phyloP scores from a whole-genome alignment of 2,329 filamentous ascomycete genomes.

The Sclerotinia subarctica region DNA sequence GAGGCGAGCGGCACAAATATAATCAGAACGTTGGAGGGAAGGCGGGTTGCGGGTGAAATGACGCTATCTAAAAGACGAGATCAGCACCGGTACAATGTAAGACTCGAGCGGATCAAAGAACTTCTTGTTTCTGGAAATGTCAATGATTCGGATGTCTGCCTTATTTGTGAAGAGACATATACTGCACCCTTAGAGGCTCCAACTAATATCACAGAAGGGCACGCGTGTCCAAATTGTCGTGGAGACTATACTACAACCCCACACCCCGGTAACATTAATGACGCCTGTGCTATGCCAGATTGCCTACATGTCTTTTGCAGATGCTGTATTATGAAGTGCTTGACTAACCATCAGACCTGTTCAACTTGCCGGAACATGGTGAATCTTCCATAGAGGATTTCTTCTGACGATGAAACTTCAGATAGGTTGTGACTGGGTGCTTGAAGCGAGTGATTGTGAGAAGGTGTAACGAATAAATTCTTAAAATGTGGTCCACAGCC shows the following conservation, averaged over 20 bases:
- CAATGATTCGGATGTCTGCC: not conserved
- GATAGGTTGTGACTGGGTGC: not conserved
- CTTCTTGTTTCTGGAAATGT: not conserved
- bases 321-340: conserved; percentile 1
- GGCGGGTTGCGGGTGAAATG: no score
- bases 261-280: not conserved
- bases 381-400: not conserved
- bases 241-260: not conserved
- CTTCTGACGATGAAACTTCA: not conserved
- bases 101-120: not conserved
- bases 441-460: not conserved
- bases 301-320: not conserved
- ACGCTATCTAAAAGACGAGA: no score
- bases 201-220: not conserved
- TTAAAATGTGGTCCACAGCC: not conserved
- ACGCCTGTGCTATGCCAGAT: not conserved
- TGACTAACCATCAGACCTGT: not conserved
- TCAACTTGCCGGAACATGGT: not conserved
- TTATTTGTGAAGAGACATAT: not conserved
- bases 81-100: not conserved
- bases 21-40: no score
- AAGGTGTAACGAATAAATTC: not conserved
- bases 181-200: no score
- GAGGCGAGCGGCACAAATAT: no score
- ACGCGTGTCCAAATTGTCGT: not conserved